Percentiles rank a stretch among this genome's conserved stretches.
Evolutionary conservation across 2,329 filamentous ascomycete species (phyloP).

Genomic region (Fusarium sp.): DNA sequence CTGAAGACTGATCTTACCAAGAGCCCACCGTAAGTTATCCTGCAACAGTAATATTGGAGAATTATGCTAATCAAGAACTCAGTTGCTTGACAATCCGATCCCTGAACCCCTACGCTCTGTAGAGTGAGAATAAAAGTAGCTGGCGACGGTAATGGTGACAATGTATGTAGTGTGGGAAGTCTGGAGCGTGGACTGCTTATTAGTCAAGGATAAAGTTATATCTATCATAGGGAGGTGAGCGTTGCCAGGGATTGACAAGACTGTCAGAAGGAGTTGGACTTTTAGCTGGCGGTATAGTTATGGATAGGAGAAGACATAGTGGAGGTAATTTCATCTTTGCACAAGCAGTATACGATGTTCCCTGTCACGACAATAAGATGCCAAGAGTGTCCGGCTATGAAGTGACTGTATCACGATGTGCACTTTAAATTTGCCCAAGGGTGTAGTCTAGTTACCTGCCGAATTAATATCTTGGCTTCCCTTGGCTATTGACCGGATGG

Average conservation of each 20-base stretch:
- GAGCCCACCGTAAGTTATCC: conserved; percentile 94
- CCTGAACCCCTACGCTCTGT: conserved; percentile 80
- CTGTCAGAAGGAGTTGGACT: conserved; percentile 38
- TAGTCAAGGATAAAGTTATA: conserved; percentile 15
- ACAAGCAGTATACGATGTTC: conserved; percentile 15
- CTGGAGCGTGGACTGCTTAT: conserved; percentile 16
- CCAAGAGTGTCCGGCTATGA: neutral
- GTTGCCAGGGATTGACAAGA: conserved; percentile 25
- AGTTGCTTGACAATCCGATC: conserved; percentile 88
- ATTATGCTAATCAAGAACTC: conserved; percentile 39
- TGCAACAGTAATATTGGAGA: neutral
- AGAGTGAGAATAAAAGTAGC: conserved; percentile 41
- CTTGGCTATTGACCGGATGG: neutral
- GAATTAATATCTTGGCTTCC: neutral
- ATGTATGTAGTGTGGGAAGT: conserved; percentile 17
- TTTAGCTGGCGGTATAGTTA: conserved; percentile 11
- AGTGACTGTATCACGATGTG: neutral
- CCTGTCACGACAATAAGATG: neutral
- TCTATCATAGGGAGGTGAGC: conserved; percentile 21
- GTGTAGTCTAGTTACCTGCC: neutral
- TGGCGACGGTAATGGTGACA: conserved; percentile 19
- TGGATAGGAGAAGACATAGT: conserved; percentile 21
- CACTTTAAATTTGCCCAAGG: neutral
- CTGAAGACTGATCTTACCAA: conserved; percentile 98
- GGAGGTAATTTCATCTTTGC: conserved; percentile 41